Evolutionary conservation across 2,329 filamentous ascomycete species (phyloP).

Genomic region (Stagonosporopsis tanaceti): DNA sequence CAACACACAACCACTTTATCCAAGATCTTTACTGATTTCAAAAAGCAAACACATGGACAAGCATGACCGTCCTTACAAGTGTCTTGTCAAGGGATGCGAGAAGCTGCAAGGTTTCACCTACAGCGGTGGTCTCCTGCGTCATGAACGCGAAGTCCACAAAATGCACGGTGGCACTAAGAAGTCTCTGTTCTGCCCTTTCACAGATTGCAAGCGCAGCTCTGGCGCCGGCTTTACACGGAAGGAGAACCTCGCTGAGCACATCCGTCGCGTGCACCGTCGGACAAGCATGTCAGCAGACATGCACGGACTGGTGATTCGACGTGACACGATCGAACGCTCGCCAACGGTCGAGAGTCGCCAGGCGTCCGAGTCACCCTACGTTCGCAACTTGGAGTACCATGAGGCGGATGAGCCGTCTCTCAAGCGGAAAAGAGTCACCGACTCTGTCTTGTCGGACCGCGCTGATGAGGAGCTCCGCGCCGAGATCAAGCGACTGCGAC

Average conservation of each 20-base stretch:
- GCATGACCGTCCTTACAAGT: slow-evolving; percentile 92
- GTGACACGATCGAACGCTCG: slow-evolving; percentile 31
- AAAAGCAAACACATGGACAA: slow-evolving; percentile 97
- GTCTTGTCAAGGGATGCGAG: slow-evolving; percentile 80
- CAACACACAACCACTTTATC: slow-evolving; percentile 27
- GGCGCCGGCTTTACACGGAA: slow-evolving; percentile 91
- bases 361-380: slow-evolving; percentile 37
- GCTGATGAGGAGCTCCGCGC: slow-evolving; percentile 46
- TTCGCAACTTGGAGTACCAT: slow-evolving; percentile 31
- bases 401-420: slow-evolving; percentile 36
- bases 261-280: slow-evolving; percentile 79
- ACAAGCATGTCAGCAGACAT: slow-evolving; percentile 49
- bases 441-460: slow-evolving; percentile 32
- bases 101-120: slow-evolving; percentile 96
- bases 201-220: slow-evolving; percentile 86
- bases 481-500: slow-evolving; percentile 52
- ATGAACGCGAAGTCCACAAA: slow-evolving; percentile 92
- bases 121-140: slow-evolving; percentile 84
- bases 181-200: slow-evolving; percentile 83
- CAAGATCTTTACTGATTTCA: background rate
- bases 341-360: slow-evolving; percentile 33
- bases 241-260: slow-evolving; percentile 92
- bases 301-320: slow-evolving; percentile 42
- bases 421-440: slow-evolving; percentile 47
- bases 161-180: slow-evolving; percentile 90